Percentiles rank a stretch among this genome's conserved stretches.
Conservation (phyloP, 805 yeast genomes). For the Hanseniaspora hatyaiensis region DNA sequence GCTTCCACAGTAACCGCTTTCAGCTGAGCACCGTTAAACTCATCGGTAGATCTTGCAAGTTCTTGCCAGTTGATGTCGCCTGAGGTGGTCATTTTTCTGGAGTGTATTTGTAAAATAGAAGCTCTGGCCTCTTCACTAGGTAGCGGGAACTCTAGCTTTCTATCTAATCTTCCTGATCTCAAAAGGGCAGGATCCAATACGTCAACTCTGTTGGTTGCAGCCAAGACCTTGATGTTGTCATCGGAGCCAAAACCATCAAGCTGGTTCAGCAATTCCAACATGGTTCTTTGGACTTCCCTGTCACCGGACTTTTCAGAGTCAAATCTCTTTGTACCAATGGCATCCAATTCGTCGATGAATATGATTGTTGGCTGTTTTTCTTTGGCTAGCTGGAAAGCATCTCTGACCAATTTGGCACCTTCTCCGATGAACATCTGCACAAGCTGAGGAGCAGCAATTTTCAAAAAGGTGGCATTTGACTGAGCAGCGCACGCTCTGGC, state of each 20-base stretch:
- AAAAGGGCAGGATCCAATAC: slow-evolving; percentile 95
- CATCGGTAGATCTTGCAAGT: slow-evolving; percentile 94
- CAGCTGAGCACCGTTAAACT: slow-evolving; percentile 96
- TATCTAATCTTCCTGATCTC: slow-evolving; percentile 93
- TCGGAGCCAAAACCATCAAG: slow-evolving; percentile 96
- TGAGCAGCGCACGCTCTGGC: slow-evolving; percentile 99
- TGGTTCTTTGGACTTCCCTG: slow-evolving; percentile 96
- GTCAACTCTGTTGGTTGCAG: slow-evolving; percentile 97
- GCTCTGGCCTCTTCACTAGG: slow-evolving; percentile 98
- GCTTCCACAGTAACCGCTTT: slow-evolving; percentile 99
- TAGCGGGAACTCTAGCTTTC: slow-evolving; percentile 95
- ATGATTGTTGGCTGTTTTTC: slow-evolving; percentile 98
- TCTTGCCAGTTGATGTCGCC: slow-evolving; percentile 93
- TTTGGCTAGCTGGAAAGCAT: slow-evolving; percentile 92
- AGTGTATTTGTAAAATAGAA: slow-evolving; percentile 89
- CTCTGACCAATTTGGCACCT: slow-evolving; percentile 95
- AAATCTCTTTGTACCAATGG: slow-evolving; percentile 95
- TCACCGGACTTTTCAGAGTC: slow-evolving; percentile 97
- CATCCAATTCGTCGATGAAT: slow-evolving; percentile 95
- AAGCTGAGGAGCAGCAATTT: slow-evolving; percentile 94
- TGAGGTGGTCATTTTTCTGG: slow-evolving; percentile 91
- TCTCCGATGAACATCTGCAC: slow-evolving; percentile 99
- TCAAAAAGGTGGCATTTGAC: slow-evolving; percentile 90
- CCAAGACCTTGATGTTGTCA: slow-evolving; percentile 91
- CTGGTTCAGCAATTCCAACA: slow-evolving; percentile 94